Conservation (phyloP, 2,329 filamentous ascomycete species). For the Byssothecium circinans region DNA sequence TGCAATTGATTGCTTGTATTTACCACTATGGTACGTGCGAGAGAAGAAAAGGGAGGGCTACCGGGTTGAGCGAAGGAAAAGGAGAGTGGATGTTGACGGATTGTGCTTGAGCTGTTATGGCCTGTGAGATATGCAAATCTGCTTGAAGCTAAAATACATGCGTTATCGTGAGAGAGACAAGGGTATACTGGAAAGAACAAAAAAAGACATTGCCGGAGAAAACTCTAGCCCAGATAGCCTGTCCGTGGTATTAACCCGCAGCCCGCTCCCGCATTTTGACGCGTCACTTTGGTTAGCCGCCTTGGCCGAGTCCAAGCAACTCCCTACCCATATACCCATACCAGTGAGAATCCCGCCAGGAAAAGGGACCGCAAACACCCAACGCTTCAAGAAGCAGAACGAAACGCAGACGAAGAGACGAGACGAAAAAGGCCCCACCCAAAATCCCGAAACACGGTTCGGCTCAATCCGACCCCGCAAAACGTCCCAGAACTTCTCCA, state of each 20-base stretch:
- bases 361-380: neutral
- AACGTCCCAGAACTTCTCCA: neutral
- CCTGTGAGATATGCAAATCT: neutral
- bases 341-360: neutral
- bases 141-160: neutral
- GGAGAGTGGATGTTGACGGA: neutral
- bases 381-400: neutral
- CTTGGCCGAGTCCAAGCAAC: neutral
- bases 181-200: no score
- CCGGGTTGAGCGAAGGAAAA: neutral
- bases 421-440: slow-evolving; percentile 1
- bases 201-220: no score
- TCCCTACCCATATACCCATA: neutral
- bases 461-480: slow-evolving; percentile 2
- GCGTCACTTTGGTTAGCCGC: neutral
- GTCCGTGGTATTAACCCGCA: neutral
- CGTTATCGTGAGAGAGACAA: neutral
- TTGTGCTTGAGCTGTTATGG: neutral
- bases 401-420: neutral
- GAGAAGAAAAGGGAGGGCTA: no score
- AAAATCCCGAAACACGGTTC: slow-evolving; percentile 6
- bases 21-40: no score
- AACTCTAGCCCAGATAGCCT: neutral
- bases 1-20: no score
- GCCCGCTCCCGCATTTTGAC: no score